These are phyloP conservation scores for Oenanthe javanica DNA, from an alignment of 140 eudicot genomes.

Conservation along the genomic window DNA sequence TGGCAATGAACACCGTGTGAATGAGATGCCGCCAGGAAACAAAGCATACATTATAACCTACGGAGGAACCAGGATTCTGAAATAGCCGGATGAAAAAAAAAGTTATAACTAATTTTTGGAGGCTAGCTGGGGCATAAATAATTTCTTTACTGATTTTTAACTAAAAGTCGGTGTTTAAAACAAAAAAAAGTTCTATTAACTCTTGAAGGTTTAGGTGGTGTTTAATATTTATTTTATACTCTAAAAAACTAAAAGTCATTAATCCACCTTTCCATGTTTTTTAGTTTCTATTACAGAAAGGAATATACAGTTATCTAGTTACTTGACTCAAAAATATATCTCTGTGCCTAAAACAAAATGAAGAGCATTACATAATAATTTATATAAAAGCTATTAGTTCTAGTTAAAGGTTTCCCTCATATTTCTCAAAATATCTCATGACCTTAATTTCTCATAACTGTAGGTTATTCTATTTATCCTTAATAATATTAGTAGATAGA, in stretches of 20 bases:
- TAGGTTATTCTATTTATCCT: neutral
- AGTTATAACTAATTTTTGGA: too few species aligned
- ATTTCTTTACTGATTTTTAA: too few species aligned
- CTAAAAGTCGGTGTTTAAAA: too few species aligned
- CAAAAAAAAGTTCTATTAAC: too few species aligned
- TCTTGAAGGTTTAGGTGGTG: neutral
- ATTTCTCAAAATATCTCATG: neutral
- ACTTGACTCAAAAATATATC: neutral
- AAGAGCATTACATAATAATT: neutral
- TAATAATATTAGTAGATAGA: neutral
- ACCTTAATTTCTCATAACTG: neutral
- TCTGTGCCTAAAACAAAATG: neutral
- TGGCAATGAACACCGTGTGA: neutral
- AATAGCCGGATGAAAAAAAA: too few species aligned
- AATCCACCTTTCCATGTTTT: neutral
- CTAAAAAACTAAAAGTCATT: too few species aligned
- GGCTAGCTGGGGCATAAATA: too few species aligned
- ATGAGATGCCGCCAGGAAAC: neutral
- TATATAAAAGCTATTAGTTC: neutral
- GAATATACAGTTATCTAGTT: neutral
- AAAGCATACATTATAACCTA: neutral
- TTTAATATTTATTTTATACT: neutral
- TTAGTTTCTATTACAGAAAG: neutral
- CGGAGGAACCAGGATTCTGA: too few species aligned
- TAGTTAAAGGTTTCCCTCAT: neutral